These are phyloP conservation scores for Acer negundo DNA, from an alignment of 345 rosid genomes.

Conservation along the genomic window DNA sequence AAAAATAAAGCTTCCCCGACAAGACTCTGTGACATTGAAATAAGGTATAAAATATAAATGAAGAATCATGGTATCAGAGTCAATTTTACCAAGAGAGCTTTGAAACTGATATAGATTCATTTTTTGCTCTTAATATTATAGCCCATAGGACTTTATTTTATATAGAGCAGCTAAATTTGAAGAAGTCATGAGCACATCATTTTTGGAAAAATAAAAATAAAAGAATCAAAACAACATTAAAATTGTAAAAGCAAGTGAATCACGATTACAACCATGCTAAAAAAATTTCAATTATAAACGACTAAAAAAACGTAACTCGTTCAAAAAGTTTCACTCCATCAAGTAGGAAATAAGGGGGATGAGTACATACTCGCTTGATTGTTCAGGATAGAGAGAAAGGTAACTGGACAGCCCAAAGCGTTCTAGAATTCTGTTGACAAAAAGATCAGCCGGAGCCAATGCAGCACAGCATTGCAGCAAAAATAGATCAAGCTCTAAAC, in stretches of 20 bases:
- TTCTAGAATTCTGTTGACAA: slow-evolving; percentile 63
- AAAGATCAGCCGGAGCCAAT: slow-evolving; percentile 86
- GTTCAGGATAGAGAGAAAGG: slow-evolving; percentile 53
- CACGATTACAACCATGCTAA: background rate
- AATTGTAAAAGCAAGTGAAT: background rate
- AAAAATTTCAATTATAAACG: background rate
- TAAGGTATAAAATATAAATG: background rate
- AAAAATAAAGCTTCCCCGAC: background rate
- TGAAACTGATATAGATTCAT: background rate
- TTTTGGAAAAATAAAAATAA: too few relatives aligned
- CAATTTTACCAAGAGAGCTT: background rate
- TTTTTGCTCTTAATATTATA: background rate
- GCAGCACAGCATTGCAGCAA: slow-evolving; percentile 97
- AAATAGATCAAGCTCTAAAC: slow-evolving; percentile 94
- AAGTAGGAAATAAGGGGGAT: slow-evolving; percentile 8
- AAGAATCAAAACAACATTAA: background rate
- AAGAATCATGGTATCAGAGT: background rate
- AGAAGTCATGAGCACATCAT: background rate
- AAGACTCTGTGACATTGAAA: background rate
- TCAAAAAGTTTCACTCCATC: background rate
- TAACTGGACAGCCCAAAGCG: slow-evolving; percentile 82
- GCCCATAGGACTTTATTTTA: background rate
- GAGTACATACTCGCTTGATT: slow-evolving; percentile 62
- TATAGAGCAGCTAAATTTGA: background rate
- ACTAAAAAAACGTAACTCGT: background rate